Base-by-base conservation (phyloP, 176 grass and related monocot species). In the Hsuehochloa calcarea region DNA sequence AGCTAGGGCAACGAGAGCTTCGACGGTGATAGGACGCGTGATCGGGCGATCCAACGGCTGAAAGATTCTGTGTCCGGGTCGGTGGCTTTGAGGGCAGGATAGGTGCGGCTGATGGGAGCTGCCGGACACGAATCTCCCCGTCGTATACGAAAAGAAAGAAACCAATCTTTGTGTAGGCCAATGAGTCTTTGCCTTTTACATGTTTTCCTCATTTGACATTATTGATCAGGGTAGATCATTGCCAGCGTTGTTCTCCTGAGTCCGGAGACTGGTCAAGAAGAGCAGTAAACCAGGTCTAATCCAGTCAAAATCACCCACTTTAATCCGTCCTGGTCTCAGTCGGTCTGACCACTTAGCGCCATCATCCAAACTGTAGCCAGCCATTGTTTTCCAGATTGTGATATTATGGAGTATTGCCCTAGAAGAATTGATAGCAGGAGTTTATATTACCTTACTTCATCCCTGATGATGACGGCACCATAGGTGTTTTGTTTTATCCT, bases 41-140 rank as follows among this genome's bases (percentile, higher is more conserved):
- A 83, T 47, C 40, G 46, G 12, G 22, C 59, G 80, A 87, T 92
- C 87, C 90, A 85, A 94, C 90, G 92, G 87, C 80, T 67, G 72
- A 78, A 54, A 82, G 87, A 92, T 92, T 80, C 56, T 49, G 84
- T 87, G 87, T 54, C 75, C 55, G 63, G 43, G 89, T 90, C 87
- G 90, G 87, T 87, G 81, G 82, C 85, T 89, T 85, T 87, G 72
- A 39, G 50, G 77, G 79, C 90, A 90, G 45, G 90, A 86, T 82
- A 58, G 74, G 56, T 73, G 81, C 69, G 46, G 34, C 52, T 74
- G 73, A 82, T 54, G 65, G 70, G 83, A 80, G 83, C 39, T 94
- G 90, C 89, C 88, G 90, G 87, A 46, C 77, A 61, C 70, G 54
- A 81, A 90, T 92, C 87, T 77, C 87, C 4, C 86, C 31, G 38